Evolutionary conservation across 768 basidiomycete genomes (phyloP).

Genomic region (Strobilomyces dryophilus): DNA sequence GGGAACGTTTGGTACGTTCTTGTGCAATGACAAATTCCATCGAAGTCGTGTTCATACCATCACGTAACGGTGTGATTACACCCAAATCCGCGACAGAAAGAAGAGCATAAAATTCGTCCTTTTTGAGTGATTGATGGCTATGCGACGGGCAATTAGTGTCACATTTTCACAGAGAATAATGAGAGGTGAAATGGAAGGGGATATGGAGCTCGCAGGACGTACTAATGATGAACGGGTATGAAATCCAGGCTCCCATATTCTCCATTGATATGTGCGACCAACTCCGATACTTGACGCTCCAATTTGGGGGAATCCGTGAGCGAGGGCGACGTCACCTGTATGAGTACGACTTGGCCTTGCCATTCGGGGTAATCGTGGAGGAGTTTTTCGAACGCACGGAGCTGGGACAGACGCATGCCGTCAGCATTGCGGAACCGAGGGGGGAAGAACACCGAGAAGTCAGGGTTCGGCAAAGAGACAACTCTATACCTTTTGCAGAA

Average conservation of each 20-base stretch:
- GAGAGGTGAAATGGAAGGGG: neutral
- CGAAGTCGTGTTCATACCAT: conserved; percentile 98
- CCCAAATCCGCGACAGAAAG: conserved; percentile 91
- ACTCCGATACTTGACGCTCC: conserved; percentile 88
- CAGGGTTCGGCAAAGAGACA: neutral
- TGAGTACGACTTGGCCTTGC: conserved; percentile 84
- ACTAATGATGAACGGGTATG: conserved; percentile 98
- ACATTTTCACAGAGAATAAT: neutral
- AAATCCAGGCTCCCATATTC: conserved; percentile 94
- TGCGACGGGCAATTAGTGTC: neutral
- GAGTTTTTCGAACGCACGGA: conserved; percentile 94
- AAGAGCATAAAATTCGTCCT: conserved; percentile 97
- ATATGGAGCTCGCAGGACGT: conserved; percentile 33
- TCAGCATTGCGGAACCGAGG: neutral
- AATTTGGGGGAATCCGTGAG: conserved; percentile 90
- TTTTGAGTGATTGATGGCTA: conserved; percentile 95
- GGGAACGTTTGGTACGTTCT: conserved; percentile 74
- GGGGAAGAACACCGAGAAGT: neutral
- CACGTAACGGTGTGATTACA: conserved; percentile 91
- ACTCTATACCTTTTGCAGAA: conserved; percentile 78
- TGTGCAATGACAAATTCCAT: conserved; percentile 99
- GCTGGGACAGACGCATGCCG: conserved; percentile 36
- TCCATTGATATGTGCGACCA: conserved; percentile 94
- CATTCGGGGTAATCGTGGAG: conserved; percentile 92
- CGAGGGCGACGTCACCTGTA: conserved; percentile 85